phyloP scores from a whole-genome alignment of 768 basidiomycete species.

The Suillus lakei region DNA sequence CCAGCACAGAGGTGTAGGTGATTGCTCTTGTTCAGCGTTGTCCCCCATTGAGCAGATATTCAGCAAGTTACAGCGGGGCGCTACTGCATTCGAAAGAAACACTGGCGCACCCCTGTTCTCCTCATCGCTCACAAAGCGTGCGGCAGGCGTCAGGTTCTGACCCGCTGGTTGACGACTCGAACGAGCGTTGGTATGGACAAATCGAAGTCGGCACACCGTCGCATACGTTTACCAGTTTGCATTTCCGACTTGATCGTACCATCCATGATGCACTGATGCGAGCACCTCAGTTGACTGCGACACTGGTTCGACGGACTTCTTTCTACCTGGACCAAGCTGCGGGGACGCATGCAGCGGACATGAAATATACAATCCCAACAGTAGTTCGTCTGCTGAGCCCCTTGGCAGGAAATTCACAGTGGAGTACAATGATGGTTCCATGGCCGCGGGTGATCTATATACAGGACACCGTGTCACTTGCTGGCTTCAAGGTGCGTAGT shows the following conservation, averaged over 20 bases:
- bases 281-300: slow-evolving; percentile 34
- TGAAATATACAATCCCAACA: slow-evolving; percentile 38
- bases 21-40: background rate
- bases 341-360: slow-evolving; percentile 37
- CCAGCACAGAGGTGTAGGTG: slow-evolving; percentile 13
- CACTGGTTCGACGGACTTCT: slow-evolving; percentile 40
- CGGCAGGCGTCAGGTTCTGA: background rate
- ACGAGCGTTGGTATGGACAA: slow-evolving; percentile 28
- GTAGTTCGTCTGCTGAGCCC: slow-evolving; percentile 34
- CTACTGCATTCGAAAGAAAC: slow-evolving; percentile 12
- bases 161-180: slow-evolving; percentile 20
- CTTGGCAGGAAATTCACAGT: slow-evolving; percentile 36
- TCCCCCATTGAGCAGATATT: slow-evolving; percentile 9
- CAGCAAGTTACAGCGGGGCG: slow-evolving; percentile 26
- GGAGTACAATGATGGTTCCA: slow-evolving; percentile 48
- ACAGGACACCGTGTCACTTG: slow-evolving; percentile 44
- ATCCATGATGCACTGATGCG: background rate
- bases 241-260: background rate
- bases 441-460: slow-evolving; percentile 43
- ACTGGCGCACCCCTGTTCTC: background rate
- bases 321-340: slow-evolving; percentile 36
- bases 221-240: slow-evolving; percentile 24
- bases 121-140: background rate
- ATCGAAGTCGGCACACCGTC: slow-evolving; percentile 29
- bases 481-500: slow-evolving; percentile 29